Conservation (phyloP, 1,284 basidiomycete species). For the Heterobasidion parviporum region DNA sequence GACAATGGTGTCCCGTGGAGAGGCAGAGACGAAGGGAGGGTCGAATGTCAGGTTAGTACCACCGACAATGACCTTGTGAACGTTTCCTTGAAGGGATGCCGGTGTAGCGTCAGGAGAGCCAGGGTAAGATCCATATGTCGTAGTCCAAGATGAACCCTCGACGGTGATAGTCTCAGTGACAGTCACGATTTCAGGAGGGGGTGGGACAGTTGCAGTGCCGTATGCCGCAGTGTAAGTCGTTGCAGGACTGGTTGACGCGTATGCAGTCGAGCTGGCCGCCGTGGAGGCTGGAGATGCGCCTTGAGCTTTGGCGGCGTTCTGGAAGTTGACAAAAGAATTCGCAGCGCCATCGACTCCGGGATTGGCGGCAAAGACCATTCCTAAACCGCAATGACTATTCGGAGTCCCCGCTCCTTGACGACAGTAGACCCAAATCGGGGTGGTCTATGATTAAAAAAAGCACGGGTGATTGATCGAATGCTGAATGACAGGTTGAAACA, state of each 20-base stretch:
- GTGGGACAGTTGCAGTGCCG: slow-evolving; percentile 39
- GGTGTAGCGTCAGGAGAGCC: slow-evolving; percentile 43
- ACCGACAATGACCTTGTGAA: slow-evolving; percentile 45
- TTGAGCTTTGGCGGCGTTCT: slow-evolving; percentile 16
- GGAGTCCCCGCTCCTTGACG: slow-evolving; percentile 29
- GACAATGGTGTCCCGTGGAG: slow-evolving; percentile 49
- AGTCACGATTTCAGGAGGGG: slow-evolving; percentile 25
- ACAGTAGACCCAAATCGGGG: slow-evolving; percentile 56
- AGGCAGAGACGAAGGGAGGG: slow-evolving; percentile 47
- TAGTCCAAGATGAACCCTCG: slow-evolving; percentile 37
- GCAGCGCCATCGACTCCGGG: slow-evolving; percentile 41
- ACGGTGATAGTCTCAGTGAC: slow-evolving; percentile 32
- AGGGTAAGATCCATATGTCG: slow-evolving; percentile 46
- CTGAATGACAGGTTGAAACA: slow-evolving; percentile 49
- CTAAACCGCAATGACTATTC: slow-evolving; percentile 38
- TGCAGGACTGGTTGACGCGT: slow-evolving; percentile 3
- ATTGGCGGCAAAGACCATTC: slow-evolving; percentile 63
- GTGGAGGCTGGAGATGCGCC: slow-evolving; percentile 22
- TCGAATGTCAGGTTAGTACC: slow-evolving; percentile 33
- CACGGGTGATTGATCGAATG: slow-evolving; percentile 53
- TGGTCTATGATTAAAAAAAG: slow-evolving; percentile 38
- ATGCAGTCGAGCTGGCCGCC: slow-evolving; percentile 20
- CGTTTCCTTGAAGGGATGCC: slow-evolving; percentile 22
- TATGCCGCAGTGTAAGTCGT: slow-evolving; percentile 9
- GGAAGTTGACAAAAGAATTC: slow-evolving; percentile 31